phyloP scores from a whole-genome alignment of 139 green algal species.

The Klebsormidium nitens region DNA sequence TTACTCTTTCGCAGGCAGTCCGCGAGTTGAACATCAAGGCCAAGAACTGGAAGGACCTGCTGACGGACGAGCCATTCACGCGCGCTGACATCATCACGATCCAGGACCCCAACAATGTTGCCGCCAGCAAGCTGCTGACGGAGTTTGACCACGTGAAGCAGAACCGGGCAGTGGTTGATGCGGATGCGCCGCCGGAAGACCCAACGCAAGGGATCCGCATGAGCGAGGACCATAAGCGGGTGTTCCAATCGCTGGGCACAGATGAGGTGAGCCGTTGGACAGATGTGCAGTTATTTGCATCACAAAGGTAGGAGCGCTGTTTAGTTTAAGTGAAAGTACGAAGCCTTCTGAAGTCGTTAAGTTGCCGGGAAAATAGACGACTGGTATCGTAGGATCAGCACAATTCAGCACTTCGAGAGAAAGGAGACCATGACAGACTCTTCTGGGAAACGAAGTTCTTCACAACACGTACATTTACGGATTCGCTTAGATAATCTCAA shows the following conservation, averaged over 20 bases:
- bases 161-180: conserved; percentile 17
- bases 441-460: too few species aligned
- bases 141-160: conserved; percentile 84
- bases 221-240: conserved; percentile 69
- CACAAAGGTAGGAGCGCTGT: too few species aligned
- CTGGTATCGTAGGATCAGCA: too few species aligned
- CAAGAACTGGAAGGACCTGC: conserved; percentile 82
- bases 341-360: too few species aligned
- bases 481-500: too few species aligned
- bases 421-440: too few species aligned
- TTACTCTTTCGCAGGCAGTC: conserved; percentile 55
- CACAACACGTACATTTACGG: too few species aligned
- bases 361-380: too few species aligned
- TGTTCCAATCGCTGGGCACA: conserved; percentile 53
- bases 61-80: conserved; percentile 82
- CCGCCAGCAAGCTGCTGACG: conserved; percentile 35
- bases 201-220: conserved; percentile 40
- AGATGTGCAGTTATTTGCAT: neutral
- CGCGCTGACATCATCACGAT: conserved; percentile 89
- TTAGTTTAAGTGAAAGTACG: too few species aligned
- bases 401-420: too few species aligned
- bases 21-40: conserved; percentile 92
- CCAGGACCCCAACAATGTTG: conserved; percentile 47
- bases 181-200: neutral
- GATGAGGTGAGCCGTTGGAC: conserved; percentile 12